Evolutionary conservation across 2,329 filamentous ascomycete species (phyloP), one percentile per base, ranked within the genome.

Genomic region (Triangularia verruculosa): DNA sequence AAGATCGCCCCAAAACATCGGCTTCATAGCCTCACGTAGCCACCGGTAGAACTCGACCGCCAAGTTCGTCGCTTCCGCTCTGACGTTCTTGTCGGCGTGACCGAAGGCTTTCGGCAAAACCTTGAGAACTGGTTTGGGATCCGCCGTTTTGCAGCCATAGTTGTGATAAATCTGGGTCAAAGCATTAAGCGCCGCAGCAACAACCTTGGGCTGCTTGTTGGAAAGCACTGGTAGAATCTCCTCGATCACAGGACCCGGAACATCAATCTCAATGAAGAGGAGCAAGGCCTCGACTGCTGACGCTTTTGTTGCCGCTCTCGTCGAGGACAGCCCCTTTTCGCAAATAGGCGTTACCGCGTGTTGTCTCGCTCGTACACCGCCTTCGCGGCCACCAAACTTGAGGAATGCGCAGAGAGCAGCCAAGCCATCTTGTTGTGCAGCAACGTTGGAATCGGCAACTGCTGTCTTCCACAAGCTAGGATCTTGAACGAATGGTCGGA

Each of bases 1-100:
- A 66, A 99, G 78, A 64, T 99, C 95, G 53, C 85, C 87, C 93
- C 95, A 99, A 75, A 99, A 98, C 77, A 98, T 89, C 39, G 94
- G 92, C 75, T 99, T 99, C 88, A 99, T 97, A 11, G 94, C 94
- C 68, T 99, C 95, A 69, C 94, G 90, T 32, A 99, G 82, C 95
- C 96, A 99, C 77, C 95, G 84, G 77, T 99, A 99, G 63, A 99
- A 86, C 74, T 99, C 96, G 56, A 97, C 92, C 0, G 94, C 90
- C 63, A 99, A 81, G 70, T 90, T 93, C 55, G 95, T 95, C 27
- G 93, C 93, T 75, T 97, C 95, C 3, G 93, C 93, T 77, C 95
- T 89, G 15, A 99, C 92, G 74, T 98, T 98, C 78, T 99, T 99
- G 82, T 99, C 95, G 30, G 95, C 94, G 75, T 98, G 95, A 20